Base-by-base conservation (phyloP, 176 grass and related monocot species). In the Oryza meyeriana region DNA sequence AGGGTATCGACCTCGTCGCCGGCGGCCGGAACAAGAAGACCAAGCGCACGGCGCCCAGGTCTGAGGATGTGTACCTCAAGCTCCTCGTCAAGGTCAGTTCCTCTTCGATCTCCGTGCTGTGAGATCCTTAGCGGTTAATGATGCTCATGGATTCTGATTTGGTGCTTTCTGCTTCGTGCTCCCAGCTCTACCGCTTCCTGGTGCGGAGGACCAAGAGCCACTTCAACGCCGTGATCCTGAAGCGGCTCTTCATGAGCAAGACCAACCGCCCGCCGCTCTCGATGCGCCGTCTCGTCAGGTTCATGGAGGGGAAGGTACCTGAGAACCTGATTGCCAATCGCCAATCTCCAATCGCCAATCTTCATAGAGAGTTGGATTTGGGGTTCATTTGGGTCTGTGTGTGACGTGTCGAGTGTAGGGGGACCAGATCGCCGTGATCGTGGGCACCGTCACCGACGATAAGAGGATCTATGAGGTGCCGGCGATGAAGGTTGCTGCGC, bases 171-270 rank as follows among this genome's bases (percentile, higher is more conserved):
- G 16, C 8, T 78, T 71, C 22, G 11, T 69, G 27, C 16, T 11
- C 26, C 25, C 29, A 97, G 89, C 87, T 94, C 34, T 97, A 97
- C 83, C 90, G 89, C 86, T 97, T 94, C 86, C 82, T 97, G 76
- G 87, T 88, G 22, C 74, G 91, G 31, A 86, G 94, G 79, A 97
- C 94, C 14, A 90, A 86, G 71, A 97, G 91, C 74, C 71, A 79
- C 78, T 89, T 89, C n/a, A 92, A 97, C 85, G 81, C 87, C 65
- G 85, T 94, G 20, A 92, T 97, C 59, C 79, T 97, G 1, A 97
- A 88, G 79, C 85, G 94, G n/a, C 63, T 97, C 8, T 97, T 92
- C 85, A 97, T 97, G 94, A 97, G 94, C 77, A 92, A 90, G 91
- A 85, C 81, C 66, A 97, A 94, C 83, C 81, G 85, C 55, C 77